A percentile compares a stretch with the other conserved stretches of the same genome.
Conservation (phyloP, 148 eudicot genomes). For the Fagopyrum tataricum region DNA sequence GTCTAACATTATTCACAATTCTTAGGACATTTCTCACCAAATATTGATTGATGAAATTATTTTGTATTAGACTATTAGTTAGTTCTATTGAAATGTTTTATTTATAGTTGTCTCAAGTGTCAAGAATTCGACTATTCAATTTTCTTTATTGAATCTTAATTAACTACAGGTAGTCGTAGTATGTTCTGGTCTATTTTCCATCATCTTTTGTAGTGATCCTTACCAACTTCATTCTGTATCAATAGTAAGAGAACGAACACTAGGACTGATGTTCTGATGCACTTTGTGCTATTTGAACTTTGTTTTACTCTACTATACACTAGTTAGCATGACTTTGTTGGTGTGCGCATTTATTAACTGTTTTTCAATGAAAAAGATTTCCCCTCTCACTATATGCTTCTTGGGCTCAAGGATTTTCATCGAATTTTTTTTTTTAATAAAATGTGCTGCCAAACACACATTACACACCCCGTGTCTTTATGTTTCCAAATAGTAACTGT, state of each 20-base stretch:
- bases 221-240: too few species aligned
- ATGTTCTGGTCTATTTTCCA: not conserved
- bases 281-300: not conserved
- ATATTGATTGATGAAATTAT: not conserved
- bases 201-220: not conserved
- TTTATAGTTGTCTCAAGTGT: not conserved
- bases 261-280: too few species aligned
- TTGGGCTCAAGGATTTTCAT: too few species aligned
- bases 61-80: not conserved
- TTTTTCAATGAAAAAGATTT: too few species aligned
- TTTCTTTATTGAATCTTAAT: not conserved
- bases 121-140: not conserved
- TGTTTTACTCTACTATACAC: not conserved
- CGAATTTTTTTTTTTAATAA: too few species aligned
- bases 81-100: not conserved
- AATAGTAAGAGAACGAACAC: too few species aligned
- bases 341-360: too few species aligned
- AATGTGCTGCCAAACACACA: not conserved
- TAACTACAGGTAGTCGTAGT: not conserved
- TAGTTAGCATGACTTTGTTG: too few species aligned
- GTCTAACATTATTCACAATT: not conserved
- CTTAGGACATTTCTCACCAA: not conserved
- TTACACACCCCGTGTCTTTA: not conserved
- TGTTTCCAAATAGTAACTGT: not conserved
- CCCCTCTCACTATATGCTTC: not conserved